Percentiles rank a stretch among this genome's conserved stretches.
phyloP scores from a whole-genome alignment of 139 green algal genomes.

The Tetradesmus obliquus region DNA sequence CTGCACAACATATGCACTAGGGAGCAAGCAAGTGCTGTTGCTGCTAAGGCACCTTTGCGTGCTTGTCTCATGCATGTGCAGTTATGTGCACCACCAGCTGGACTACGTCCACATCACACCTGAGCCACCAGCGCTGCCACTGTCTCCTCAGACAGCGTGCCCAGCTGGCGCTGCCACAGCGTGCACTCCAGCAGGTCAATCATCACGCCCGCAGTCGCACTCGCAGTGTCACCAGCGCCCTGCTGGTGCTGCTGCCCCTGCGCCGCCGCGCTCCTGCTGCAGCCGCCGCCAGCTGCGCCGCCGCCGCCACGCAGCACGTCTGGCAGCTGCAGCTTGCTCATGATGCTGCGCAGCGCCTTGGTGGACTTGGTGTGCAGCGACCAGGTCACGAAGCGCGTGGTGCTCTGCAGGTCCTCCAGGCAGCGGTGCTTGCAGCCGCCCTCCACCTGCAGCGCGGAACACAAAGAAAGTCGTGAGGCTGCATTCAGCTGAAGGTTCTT shows the following conservation, averaged over 20 bases:
- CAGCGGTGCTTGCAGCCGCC: conserved; percentile 70
- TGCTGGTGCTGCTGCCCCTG: neutral
- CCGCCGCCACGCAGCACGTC: neutral
- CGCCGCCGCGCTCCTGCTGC: conserved; percentile 20
- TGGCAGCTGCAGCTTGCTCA: conserved; percentile 66
- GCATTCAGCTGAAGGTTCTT: neutral
- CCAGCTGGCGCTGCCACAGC: conserved; percentile 90
- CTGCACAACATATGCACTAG: no score
- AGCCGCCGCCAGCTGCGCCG: neutral
- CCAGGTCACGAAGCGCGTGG: conserved; percentile 96
- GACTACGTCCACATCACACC: conserved; percentile 1
- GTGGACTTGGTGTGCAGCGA: conserved; percentile 89
- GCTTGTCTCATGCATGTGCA: no score
- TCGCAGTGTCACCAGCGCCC: neutral
- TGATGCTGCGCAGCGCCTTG: conserved; percentile 74
- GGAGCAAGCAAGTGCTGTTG: no score
- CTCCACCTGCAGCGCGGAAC: conserved; percentile 24
- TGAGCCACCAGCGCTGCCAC: conserved; percentile 91
- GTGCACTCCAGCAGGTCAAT: conserved; percentile 87
- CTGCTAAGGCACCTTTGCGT: no score
- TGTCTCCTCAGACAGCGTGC: conserved; percentile 85
- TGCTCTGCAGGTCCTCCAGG: conserved; percentile 90
- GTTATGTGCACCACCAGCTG: no score
- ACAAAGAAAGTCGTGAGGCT: neutral
- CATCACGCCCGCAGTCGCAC: conserved; percentile 49